Percentiles rank a stretch among this genome's conserved stretches.
phyloP scores from a whole-genome alignment of 202 grass and related monocot species.

The Setaria italica region DNA sequence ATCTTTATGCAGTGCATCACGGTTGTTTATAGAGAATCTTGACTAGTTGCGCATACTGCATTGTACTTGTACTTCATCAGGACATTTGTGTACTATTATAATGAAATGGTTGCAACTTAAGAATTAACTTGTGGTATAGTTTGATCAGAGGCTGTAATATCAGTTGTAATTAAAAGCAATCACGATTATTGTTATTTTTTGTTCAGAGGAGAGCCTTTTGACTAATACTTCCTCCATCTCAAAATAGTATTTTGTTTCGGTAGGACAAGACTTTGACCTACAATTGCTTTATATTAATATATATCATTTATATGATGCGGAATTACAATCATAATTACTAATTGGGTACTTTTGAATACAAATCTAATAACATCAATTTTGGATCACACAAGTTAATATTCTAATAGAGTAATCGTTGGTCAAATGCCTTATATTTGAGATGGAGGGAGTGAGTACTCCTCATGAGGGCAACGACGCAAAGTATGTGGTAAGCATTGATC shows the following conservation, averaged over 20 bases:
- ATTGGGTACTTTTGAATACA: background rate
- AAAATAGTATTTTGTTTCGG: background rate
- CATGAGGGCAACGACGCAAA: background rate
- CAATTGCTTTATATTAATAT: background rate
- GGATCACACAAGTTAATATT: background rate
- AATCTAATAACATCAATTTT: background rate
- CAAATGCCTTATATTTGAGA: background rate
- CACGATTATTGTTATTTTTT: background rate
- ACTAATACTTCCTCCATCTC: background rate
- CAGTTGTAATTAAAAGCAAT: background rate
- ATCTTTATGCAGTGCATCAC: slow-evolving; percentile 19
- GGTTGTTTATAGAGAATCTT: slow-evolving; percentile 39
- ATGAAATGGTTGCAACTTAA: slow-evolving; percentile 1
- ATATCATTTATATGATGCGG: background rate
- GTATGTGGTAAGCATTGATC: background rate
- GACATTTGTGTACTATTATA: slow-evolving; percentile 4
- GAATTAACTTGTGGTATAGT: background rate
- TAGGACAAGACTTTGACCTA: background rate
- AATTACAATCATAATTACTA: background rate
- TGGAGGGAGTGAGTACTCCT: background rate
- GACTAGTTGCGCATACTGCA: slow-evolving; percentile 20
- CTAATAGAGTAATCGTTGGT: background rate
- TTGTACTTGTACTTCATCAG: slow-evolving; percentile 3
- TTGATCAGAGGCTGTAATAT: background rate
- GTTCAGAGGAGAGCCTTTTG: background rate